Evolutionary conservation across 208 protist genomes (phyloP).

Genomic region (Kentomonas sorsogonicus): DNA sequence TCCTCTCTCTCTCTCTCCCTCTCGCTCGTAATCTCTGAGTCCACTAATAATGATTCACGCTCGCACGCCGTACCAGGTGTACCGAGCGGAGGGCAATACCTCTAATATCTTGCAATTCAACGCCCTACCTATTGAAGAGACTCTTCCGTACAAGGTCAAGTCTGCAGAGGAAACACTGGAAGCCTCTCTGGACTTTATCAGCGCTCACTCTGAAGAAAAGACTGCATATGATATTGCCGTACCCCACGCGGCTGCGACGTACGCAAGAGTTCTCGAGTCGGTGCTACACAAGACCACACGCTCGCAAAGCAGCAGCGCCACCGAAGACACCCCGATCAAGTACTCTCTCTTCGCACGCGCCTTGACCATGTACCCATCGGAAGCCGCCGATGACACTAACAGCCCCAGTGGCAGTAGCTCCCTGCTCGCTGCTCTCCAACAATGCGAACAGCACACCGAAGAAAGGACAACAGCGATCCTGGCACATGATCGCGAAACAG

Average conservation of each 20-base stretch:
- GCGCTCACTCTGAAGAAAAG: conserved; percentile 18
- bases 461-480: too few species aligned
- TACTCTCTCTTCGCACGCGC: too few species aligned
- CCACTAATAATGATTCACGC: conserved; percentile 38
- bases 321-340: too few species aligned
- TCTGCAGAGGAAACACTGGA: conserved; percentile 58
- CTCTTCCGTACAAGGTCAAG: conserved; percentile 66
- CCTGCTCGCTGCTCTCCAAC: too few species aligned
- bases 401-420: too few species aligned
- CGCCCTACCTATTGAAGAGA: conserved; percentile 42
- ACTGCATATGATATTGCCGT: too few species aligned
- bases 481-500: too few species aligned
- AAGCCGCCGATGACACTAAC: too few species aligned
- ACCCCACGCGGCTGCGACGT: conserved; percentile 41
- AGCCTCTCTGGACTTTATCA: conserved; percentile 43
- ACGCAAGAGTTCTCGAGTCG: conserved; percentile 52
- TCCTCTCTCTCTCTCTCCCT: neutral
- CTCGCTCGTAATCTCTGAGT: neutral
- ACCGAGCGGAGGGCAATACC: conserved; percentile 23
- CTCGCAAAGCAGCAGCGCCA: conserved; percentile 28
- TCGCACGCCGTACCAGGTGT: conserved; percentile 81
- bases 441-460: too few species aligned
- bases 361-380: too few species aligned
- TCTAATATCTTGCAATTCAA: conserved; percentile 49
- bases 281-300: conserved; percentile 51